Percentiles rank a stretch among this genome's conserved stretches.
phyloP scores from a whole-genome alignment of 73 alveolate genomes.

The Paramecium tetraurelia region DNA sequence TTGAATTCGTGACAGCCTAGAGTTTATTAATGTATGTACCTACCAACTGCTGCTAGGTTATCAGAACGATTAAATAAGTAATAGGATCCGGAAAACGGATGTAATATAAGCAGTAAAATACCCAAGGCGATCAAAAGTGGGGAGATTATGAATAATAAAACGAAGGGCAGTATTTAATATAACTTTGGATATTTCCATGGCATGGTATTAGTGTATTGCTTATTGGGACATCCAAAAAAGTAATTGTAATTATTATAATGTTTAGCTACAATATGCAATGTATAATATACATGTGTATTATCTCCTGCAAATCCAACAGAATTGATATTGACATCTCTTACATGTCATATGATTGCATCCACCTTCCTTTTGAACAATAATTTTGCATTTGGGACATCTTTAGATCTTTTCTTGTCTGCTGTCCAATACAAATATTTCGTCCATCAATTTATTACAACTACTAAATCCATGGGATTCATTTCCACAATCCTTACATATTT shows the following conservation, averaged over 20 bases:
- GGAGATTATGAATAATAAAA: background rate
- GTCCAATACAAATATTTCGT: background rate
- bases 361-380: background rate
- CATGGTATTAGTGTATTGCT: background rate
- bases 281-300: background rate
- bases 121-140: background rate
- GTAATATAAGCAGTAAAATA: background rate
- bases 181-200: slow-evolving; percentile 36
- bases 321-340: background rate
- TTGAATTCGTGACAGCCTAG: background rate
- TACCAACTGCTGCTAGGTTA: background rate
- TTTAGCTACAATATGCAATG: background rate
- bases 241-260: background rate
- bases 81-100: background rate
- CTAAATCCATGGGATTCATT: background rate
- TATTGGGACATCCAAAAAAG: slow-evolving; percentile 22
- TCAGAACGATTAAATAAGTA: background rate
- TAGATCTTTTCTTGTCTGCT: background rate
- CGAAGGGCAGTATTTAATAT: background rate
- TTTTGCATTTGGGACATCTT: slow-evolving; percentile 18
- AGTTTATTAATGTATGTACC: background rate
- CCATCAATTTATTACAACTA: background rate
- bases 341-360: slow-evolving; percentile 49
- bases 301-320: slow-evolving; percentile 39
- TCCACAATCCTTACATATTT: slow-evolving; percentile 18